Conservation (phyloP, 768 basidiomycete species). For the Porphyrellus cyaneotinctus region DNA sequence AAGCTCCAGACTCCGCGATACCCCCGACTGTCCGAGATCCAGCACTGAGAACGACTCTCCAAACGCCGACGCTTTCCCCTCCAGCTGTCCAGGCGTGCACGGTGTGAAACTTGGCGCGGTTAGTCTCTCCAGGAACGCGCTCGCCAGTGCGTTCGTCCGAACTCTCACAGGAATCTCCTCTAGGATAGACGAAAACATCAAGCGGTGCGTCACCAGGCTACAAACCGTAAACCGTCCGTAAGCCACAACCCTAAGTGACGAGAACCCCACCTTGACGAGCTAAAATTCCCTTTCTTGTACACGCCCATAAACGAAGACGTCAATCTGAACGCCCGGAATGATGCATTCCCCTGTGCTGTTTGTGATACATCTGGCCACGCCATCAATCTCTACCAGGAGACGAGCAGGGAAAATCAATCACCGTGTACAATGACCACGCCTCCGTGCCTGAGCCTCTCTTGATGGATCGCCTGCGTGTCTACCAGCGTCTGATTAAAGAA, state of each 20-base stretch:
- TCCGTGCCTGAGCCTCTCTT: slow-evolving; percentile 80
- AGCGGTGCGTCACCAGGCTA: slow-evolving; percentile 73
- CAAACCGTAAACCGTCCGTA: slow-evolving; percentile 11
- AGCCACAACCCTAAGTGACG: neutral
- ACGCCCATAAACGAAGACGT: slow-evolving; percentile 78
- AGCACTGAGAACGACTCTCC: slow-evolving; percentile 64
- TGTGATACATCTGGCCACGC: slow-evolving; percentile 63
- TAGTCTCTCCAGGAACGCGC: slow-evolving; percentile 71
- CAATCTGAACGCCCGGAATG: slow-evolving; percentile 85
- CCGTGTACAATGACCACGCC: slow-evolving; percentile 85
- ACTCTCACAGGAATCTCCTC: slow-evolving; percentile 84
- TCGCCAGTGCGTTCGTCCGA: slow-evolving; percentile 75
- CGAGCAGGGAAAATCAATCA: slow-evolving; percentile 29
- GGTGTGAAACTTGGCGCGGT: slow-evolving; percentile 40
- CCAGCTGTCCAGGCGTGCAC: slow-evolving; percentile 35
- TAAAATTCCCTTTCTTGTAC: slow-evolving; percentile 80
- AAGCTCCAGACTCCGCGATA: slow-evolving; percentile 76
- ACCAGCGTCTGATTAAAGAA: slow-evolving; percentile 80
- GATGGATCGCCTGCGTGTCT: slow-evolving; percentile 81
- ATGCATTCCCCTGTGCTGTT: slow-evolving; percentile 76
- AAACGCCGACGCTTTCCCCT: slow-evolving; percentile 39
- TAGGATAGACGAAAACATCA: slow-evolving; percentile 83
- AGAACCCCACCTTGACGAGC: slow-evolving; percentile 65
- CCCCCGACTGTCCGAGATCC: slow-evolving; percentile 63
- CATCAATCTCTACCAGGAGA: slow-evolving; percentile 3